phyloP scores from a whole-genome alignment of 163 green algal species.

The Trebouxiophyceae sp. region DNA sequence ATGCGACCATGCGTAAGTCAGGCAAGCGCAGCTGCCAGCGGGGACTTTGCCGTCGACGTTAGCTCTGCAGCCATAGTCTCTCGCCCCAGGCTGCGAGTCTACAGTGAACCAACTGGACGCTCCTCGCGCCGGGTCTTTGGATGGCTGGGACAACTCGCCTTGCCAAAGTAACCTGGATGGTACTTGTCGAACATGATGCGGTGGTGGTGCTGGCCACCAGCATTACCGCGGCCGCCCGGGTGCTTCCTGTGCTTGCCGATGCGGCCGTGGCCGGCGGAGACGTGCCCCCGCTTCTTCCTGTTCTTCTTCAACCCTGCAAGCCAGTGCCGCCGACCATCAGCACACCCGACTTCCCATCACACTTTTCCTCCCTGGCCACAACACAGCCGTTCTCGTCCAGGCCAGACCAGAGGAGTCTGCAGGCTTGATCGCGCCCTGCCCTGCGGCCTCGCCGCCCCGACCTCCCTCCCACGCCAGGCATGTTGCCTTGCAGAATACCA shows the following conservation, averaged over 20 bases:
- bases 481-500: too few relatives aligned
- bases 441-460: too few relatives aligned
- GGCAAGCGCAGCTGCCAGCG: too few relatives aligned
- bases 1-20: too few relatives aligned
- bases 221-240: slow-evolving; percentile 94
- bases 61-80: too few relatives aligned
- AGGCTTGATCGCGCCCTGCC: too few relatives aligned
- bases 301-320: slow-evolving; percentile 82
- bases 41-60: background rate
- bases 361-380: background rate
- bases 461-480: too few relatives aligned
- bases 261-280: slow-evolving; percentile 91
- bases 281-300: slow-evolving; percentile 97
- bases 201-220: slow-evolving; percentile 98
- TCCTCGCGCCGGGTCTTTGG: too few relatives aligned
- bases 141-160: too few relatives aligned
- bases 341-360: background rate
- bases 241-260: slow-evolving; percentile 99
- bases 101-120: too few relatives aligned
- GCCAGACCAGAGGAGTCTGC: background rate
- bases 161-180: slow-evolving; percentile 95
- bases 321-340: background rate
- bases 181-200: slow-evolving; percentile 99
- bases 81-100: too few relatives aligned
- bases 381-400: background rate